Conservation (phyloP, 129 eudicot species). For the Sambucus nigra region DNA sequence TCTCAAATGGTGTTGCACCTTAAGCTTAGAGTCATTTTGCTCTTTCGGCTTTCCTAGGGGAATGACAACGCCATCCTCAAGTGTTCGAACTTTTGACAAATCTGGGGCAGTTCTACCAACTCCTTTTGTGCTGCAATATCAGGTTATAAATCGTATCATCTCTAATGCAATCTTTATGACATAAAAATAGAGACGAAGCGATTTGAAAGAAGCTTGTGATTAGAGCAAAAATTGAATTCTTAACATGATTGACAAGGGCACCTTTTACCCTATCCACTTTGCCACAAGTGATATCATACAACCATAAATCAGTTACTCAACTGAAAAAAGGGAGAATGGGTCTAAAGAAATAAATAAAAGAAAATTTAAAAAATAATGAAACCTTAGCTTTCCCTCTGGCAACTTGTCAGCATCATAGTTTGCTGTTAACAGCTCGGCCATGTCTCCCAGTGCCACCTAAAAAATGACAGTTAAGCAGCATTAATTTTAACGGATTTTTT, state of each 20-base stretch:
- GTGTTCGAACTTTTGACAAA: conserved; percentile 43
- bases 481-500: too few species aligned
- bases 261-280: too few species aligned
- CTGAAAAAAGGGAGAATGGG: too few species aligned
- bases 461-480: neutral
- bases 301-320: too few species aligned
- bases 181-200: too few species aligned
- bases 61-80: conserved; percentile 84
- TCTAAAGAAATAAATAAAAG: neutral
- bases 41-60: conserved; percentile 73
- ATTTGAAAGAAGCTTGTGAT: too few species aligned
- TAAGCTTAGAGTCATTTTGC: conserved; percentile 27
- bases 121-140: conserved; percentile 76
- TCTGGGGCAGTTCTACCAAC: conserved; percentile 84
- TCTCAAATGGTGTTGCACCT: conserved; percentile 34
- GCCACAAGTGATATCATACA: too few species aligned
- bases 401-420: conserved; percentile 64
- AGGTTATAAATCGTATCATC: neutral
- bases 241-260: too few species aligned
- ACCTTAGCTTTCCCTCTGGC: conserved; percentile 93
- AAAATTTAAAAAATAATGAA: neutral
- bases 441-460: conserved; percentile 96
- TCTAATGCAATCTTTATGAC: neutral
- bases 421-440: conserved; percentile 70
- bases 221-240: too few species aligned